Evolutionary conservation across 2,329 filamentous ascomycete species (phyloP).

Genomic region (Phaeosphaeria sp.): DNA sequence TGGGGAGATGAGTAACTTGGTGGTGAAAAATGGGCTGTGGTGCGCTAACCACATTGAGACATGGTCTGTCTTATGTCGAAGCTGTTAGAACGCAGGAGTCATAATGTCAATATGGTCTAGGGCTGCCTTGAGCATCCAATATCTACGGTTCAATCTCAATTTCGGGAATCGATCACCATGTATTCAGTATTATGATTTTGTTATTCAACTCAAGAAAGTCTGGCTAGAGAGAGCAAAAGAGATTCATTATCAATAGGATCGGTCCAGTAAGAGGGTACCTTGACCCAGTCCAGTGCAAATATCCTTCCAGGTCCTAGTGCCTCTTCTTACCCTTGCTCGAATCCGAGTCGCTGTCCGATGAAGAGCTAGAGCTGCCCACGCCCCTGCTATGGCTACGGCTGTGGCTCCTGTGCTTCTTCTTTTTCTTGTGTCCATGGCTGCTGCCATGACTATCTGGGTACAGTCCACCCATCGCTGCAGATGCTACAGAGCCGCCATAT

Average conservation of each 20-base stretch:
- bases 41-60: conserved; percentile 30
- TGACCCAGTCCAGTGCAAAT: no score
- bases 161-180: not conserved
- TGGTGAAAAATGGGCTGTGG: conserved; percentile 36
- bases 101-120: conserved; percentile 6
- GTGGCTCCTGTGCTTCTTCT: conserved; percentile 39
- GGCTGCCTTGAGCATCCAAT: no score
- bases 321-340: conserved; percentile 12
- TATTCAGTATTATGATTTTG: not conserved
- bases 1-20: conserved; percentile 36
- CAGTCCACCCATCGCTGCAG: conserved; percentile 43
- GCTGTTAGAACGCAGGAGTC: no score
- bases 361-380: conserved; percentile 40
- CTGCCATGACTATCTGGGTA: conserved; percentile 34
- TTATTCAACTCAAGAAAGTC: not conserved
- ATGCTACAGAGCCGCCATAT: not conserved
- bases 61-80: conserved; percentile 1
- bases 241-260: not conserved
- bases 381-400: conserved; percentile 42
- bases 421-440: conserved; percentile 34
- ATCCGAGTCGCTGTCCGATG: conserved; percentile 47
- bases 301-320: no score
- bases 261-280: not conserved
- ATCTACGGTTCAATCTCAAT: no score
- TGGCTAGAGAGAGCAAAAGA: not conserved